Base-by-base conservation (phyloP, 1,139 yeast genomes). In the Pneumocystis sp. region DNA sequence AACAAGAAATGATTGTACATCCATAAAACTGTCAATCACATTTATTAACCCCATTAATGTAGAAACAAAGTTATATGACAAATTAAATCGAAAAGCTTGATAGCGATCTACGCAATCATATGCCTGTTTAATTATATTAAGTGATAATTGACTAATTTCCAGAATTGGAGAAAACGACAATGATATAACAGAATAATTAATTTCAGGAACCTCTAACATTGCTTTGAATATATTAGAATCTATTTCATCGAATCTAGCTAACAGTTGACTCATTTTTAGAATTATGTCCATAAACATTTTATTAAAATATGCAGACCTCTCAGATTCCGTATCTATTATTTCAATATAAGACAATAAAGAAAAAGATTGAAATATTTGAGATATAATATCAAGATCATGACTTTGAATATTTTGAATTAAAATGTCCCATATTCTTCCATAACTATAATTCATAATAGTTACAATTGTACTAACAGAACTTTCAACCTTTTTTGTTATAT, bases 101-200 rank as follows among this genome's bases (percentile, higher is more conserved):
- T 83, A 77, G 69, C 91, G 80, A 59, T 83, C 95, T 70, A 79
- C 87, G 73, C 81, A 91, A 71, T 89, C 96, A 73, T 83, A 87
- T 0, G 89, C 84, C 70, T 88, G 93, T 70, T 87, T 86, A 5
- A 90, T 73, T 34, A 89, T 79, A 69, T 86, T 87, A 19, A 87
- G 80, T 0, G 95, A 86, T 1, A 86, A 81, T 71, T 87, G 90
- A 25, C 68, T 67, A 39, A 71, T 64, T 39, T 70, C 71, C 21
- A 67, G 64, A 63, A 72, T 69, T 0, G 71, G 70, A 2, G 76
- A 70, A 61, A 71, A 70, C 63, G 71, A 64, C 63, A 69, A 69
- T 17, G 71, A 63, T 39, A 74, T 64, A 39, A 74, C 63, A 6
- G 71, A 66, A 7, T 72, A 66, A 15, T 70, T 65, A n/a, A 70